Base-by-base conservation (phyloP, 164 flowering plant genomes). In the Chimonanthus salicifolius region DNA sequence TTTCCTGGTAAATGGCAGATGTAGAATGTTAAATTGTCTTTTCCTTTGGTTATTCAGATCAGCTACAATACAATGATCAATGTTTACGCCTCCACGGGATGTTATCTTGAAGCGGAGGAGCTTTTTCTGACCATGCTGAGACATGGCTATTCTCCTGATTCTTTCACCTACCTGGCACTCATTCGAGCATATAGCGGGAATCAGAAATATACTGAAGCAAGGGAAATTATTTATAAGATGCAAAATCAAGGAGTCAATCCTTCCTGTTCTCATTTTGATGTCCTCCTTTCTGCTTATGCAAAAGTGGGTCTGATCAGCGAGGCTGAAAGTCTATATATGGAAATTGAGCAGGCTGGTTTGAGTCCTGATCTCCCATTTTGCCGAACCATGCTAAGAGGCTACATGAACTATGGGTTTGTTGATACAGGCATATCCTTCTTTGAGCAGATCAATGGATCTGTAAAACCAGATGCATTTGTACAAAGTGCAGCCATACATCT, bases 61-160 rank as follows among this genome's bases (percentile, higher is more conserved):
- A 87, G 97, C 88, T 92, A 88, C 88, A 90, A 90, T 71, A 84
- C 88, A 43, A 88, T 92, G 97, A 85, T 90, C 63, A 88, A 83
- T 63, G 79, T 83, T 21, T 92, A 80, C 82, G 89, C 89, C 43
- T 72, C 71, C 46, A 80, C 74, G 11, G 97, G 97, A 71, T 89
- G 82, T 68, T 71, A 82, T 75, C 68, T 73, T 33, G 92, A 92
- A 84, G 94, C 87, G 16, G 86, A 86, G 75, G 75, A 83, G 54
- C 90, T 91, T 78, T 77, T 92, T 48, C 73, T 77, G 72, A 84
- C 80, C 47, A 92, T 92, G 97, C 81, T 75, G 78, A 83, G 71
- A 49, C 80, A 85, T 74, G 89, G 89, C 11, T 80, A 72, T 69
- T 74, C 76, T 69, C 93, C 98, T 0, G 92, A 94, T 78, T 85